Base-by-base conservation (phyloP, 495 filamentous ascomycete genomes). In the Jackrogersella minutella region DNA sequence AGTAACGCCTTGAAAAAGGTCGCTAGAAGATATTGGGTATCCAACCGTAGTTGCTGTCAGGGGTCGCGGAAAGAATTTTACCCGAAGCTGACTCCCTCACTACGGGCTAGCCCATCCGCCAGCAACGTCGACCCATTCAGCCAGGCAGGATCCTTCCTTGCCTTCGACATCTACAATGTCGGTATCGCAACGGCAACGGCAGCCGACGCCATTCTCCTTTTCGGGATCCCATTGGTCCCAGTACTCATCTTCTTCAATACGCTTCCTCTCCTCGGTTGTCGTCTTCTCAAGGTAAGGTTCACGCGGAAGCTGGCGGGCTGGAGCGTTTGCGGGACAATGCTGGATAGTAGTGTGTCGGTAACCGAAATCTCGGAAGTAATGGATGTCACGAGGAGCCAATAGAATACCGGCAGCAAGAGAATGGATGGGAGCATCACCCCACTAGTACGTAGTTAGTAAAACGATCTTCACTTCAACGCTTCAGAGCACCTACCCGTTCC, bases 301-400 rank as follows among this genome's bases (percentile, higher is more conserved):
- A 51, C 92, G 87, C 14, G 91, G 85, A 30, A 97, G 82, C 77
- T 99, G 95, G 11, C 91, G 89, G 16, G 91, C 89, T 3, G 93
- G 95, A 9, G 96, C 96, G 76, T 99, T 99, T 50, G 93, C 93
- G 0, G 95, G 95, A 75, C 95, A 99, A 80, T 99, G 95, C 78
- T 98, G 95, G 76, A 99, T 99, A 16, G 95, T 99, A 14, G 95
- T 99, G 77, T 99, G 95, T 64, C 95, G 88, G 78, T 99, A 99
- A 51, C 95, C 95, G 80, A 99, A 96, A 75, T 99, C 95, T 70
- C 95, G 93, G 91, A 99, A 99, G 79, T 99, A 99, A 76, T 99
- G 95, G 69, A 99, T 93, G 73, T 98, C 93, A 41, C 79, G 74
- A 16, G 92, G 90, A 3, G 86, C 81, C 49, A 99, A 85, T 40